Conservation (phyloP, 768 basidiomycete species). For the Panellus pusillus region DNA sequence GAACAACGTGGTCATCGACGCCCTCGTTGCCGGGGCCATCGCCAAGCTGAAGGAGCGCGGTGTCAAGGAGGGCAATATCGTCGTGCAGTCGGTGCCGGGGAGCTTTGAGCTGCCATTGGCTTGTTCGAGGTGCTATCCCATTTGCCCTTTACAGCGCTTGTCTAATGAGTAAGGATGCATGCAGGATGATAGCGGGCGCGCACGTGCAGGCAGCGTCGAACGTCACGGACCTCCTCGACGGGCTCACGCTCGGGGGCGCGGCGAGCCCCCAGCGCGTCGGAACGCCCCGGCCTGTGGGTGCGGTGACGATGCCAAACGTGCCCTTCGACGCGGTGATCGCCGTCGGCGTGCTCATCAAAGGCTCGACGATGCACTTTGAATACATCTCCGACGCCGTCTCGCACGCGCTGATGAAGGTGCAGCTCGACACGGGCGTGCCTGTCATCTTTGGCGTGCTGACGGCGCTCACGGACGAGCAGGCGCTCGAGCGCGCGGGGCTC, state of each 20-base stretch:
- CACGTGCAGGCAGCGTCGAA: conserved; percentile 77
- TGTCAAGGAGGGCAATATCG: conserved; percentile 88
- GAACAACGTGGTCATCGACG: conserved; percentile 87
- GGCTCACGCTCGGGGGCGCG: conserved; percentile 46
- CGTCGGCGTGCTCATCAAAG: conserved; percentile 97
- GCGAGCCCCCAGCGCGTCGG: conserved; percentile 45
- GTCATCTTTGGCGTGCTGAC: conserved; percentile 98
- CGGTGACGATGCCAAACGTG: conserved; percentile 41
- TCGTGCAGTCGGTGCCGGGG: conserved; percentile 90
- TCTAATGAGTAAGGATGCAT: conserved; percentile 1
- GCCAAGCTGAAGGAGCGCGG: conserved; percentile 80
- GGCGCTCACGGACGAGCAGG: conserved; percentile 90
- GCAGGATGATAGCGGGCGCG: conserved; percentile 86
- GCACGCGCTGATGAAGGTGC: conserved; percentile 91
- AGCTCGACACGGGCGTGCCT: conserved; percentile 90
- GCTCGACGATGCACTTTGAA: conserved; percentile 98
- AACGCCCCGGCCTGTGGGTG: conserved; percentile 47
- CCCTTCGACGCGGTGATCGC: conserved; percentile 97
- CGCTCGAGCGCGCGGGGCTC: conserved; percentile 90
- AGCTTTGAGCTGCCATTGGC: conserved; percentile 93
- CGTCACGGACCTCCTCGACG: conserved; percentile 79
- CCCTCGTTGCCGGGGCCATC: conserved; percentile 78
- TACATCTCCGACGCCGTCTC: conserved; percentile 96
- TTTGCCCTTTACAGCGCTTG: not conserved
- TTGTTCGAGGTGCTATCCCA: conserved; percentile 55